Evolutionary conservation across 2,329 filamentous ascomycete species (phyloP).

Genomic region (Pyricularia sp.): DNA sequence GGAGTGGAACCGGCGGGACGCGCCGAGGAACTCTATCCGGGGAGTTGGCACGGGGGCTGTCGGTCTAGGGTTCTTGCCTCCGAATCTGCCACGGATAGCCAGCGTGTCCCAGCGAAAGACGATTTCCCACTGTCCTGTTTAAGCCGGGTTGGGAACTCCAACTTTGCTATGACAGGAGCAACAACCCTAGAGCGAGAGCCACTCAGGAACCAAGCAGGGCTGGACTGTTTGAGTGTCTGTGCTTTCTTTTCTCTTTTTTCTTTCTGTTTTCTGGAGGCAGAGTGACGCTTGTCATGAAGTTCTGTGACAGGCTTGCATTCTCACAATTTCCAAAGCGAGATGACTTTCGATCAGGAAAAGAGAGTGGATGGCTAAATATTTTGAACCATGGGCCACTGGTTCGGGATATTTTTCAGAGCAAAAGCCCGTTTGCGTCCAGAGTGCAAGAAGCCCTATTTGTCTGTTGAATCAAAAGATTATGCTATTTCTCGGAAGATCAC

Average conservation of each 20-base stretch:
- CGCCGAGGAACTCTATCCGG: constrained; percentile 10
- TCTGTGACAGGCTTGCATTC: not conserved
- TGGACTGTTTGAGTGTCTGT: not conserved
- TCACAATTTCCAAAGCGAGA: not conserved
- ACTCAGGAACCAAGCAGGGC: not conserved
- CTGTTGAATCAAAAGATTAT: not conserved
- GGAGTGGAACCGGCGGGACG: constrained; percentile 7
- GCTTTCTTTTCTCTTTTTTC: not conserved
- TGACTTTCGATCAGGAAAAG: not conserved
- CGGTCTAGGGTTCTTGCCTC: not conserved
- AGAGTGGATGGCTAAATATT: not conserved
- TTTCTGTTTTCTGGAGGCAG: not conserved
- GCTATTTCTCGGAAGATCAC: not conserved
- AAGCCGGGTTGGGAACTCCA: not conserved
- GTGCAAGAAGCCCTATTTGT: not conserved
- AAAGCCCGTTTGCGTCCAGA: not conserved
- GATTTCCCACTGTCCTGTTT: not conserved
- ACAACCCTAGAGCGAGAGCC: not conserved
- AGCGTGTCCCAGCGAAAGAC: not conserved
- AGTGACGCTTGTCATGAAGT: constrained; percentile 1
- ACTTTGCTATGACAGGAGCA: not conserved
- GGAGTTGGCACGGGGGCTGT: not conserved
- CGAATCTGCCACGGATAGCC: not conserved
- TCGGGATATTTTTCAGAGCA: not conserved
- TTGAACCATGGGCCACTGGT: not conserved